A percentile compares a stretch with the other conserved stretches of the same genome.
Conservation (phyloP, 306 rosid genomes). For the Castanopsis chinensis region DNA sequence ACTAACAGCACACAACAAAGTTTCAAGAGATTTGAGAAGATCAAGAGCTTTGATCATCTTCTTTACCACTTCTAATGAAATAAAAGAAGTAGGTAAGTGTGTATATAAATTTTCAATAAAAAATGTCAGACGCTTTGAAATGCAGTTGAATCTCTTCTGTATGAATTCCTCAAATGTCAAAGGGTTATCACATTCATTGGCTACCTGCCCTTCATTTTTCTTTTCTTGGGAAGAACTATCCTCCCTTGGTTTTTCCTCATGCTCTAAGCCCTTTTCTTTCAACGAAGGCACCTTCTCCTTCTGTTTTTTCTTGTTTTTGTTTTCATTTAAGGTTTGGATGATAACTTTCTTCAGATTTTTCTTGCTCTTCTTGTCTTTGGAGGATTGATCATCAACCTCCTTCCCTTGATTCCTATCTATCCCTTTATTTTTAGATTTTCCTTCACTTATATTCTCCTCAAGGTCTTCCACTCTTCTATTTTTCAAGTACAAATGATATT, state of each 20-base stretch:
- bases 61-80: constrained; percentile 22
- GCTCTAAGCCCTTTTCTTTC: not conserved
- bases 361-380: not conserved
- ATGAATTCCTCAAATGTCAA: constrained; percentile 25
- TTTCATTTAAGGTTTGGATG: not conserved
- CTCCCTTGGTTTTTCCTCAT: not conserved
- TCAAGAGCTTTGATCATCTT: constrained; percentile 28
- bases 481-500: constrained; percentile 27
- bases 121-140: constrained; percentile 9
- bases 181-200: not conserved
- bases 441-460: not conserved
- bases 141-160: constrained; percentile 7
- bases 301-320: not conserved
- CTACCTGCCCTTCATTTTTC: not conserved
- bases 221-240: not conserved
- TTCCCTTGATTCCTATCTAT: not conserved
- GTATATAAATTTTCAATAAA: constrained; percentile 19
- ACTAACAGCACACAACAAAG: not conserved
- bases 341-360: constrained; percentile 15
- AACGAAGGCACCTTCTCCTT: not conserved
- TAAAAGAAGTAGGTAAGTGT: constrained; percentile 46
- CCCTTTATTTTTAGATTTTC: not conserved
- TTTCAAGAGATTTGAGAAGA: constrained; percentile 24
- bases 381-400: not conserved
- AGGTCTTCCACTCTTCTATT: not conserved